Conservation (phyloP, 2,329 filamentous ascomycete genomes). For the Dactylellina haptotyla region DNA sequence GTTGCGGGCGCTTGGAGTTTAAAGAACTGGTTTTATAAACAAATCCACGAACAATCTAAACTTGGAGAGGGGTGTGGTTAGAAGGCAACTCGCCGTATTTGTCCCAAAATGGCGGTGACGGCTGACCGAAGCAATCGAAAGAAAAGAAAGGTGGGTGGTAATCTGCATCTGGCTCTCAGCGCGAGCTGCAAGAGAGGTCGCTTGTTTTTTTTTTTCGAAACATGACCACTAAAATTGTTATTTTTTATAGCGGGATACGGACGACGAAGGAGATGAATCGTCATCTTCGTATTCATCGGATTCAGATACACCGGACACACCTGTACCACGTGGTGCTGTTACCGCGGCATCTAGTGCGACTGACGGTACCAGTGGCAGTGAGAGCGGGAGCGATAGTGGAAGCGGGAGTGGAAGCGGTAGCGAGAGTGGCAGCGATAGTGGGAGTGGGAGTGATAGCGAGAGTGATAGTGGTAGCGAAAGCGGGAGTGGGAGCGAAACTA, state of each 20-base stretch:
- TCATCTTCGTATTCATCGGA: conserved; percentile 3
- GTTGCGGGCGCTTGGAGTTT: conserved; percentile 26
- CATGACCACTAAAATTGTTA: neutral
- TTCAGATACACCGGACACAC: conserved; percentile 34
- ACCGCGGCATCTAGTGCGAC: conserved; percentile 28
- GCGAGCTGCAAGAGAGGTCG: no score
- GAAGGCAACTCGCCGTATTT: neutral
- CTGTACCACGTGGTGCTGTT: conserved; percentile 14
- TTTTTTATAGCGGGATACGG: conserved; percentile 40
- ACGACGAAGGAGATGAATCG: conserved; percentile 51
- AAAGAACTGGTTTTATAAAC: neutral
- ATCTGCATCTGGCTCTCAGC: neutral
- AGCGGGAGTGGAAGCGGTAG: neutral
- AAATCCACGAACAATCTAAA: no score
- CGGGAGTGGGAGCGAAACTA: conserved; percentile 22
- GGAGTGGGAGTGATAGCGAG: conserved; percentile 15
- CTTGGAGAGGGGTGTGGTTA: neutral
- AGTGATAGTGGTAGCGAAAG: conserved; percentile 22
- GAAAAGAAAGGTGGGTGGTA: conserved; percentile 48
- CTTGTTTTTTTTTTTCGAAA: neutral
- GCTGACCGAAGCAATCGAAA: conserved; percentile 31
- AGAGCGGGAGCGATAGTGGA: conserved; percentile 28
- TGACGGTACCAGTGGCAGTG: conserved; percentile 29
- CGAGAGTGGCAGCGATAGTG: conserved; percentile 23
- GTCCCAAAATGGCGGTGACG: conserved; percentile 32